These are phyloP conservation scores for Rachicladosporium sp. DNA, from an alignment of 2,329 filamentous ascomycete species.

Conservation along the genomic window DNA sequence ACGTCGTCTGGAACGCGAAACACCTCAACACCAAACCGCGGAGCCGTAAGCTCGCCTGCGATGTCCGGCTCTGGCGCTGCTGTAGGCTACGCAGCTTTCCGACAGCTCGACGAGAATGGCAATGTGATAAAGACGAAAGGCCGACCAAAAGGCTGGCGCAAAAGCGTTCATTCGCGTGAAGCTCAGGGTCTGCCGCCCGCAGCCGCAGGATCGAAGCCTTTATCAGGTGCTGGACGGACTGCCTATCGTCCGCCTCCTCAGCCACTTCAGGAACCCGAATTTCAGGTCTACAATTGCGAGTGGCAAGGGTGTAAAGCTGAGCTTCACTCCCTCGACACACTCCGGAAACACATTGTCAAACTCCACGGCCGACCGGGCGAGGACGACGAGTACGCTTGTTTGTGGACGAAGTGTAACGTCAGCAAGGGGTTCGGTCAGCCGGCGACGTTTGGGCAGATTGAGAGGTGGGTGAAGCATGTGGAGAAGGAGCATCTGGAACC, in stretches of 20 bases:
- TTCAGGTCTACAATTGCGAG: constrained; percentile 42
- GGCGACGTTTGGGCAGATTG: constrained; percentile 25
- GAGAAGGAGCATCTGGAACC: constrained; percentile 39
- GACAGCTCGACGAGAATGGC: constrained; percentile 20
- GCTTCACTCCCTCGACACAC: constrained; percentile 48
- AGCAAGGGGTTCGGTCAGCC: constrained; percentile 10
- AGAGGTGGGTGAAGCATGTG: constrained; percentile 40
- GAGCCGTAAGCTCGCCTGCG: not conserved
- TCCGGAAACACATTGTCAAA: constrained; percentile 48
- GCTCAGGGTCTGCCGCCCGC: constrained; percentile 16
- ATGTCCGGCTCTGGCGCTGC: constrained; percentile 5
- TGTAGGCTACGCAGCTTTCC: constrained; percentile 33
- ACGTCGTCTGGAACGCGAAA: constrained; percentile 1
- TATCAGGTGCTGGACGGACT: not conserved
- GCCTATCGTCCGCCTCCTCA: not conserved
- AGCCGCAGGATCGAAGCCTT: too few species aligned
- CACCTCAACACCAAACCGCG: not conserved
- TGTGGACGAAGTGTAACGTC: constrained; percentile 32
- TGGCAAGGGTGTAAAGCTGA: constrained; percentile 47
- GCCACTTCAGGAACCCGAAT: constrained; percentile 17
- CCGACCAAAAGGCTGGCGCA: constrained; percentile 38
- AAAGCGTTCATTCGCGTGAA: constrained; percentile 31
- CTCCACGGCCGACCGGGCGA: constrained; percentile 34
- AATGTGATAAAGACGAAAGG: constrained; percentile 32
- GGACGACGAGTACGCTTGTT: constrained; percentile 30